Conservation (phyloP, 2,329 filamentous ascomycete species). For the Penicillium sp. region DNA sequence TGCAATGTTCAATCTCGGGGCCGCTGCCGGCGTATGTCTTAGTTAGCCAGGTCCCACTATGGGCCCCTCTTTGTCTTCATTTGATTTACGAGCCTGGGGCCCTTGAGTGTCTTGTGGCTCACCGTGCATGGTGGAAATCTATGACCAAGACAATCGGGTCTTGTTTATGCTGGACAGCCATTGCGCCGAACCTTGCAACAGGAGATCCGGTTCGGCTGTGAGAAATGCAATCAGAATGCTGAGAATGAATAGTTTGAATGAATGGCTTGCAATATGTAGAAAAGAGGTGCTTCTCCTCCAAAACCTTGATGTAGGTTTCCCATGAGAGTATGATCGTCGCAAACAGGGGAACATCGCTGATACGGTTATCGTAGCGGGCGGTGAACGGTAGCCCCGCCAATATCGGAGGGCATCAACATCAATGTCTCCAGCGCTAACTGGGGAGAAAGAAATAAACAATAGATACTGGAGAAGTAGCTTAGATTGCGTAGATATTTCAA, state of each 20-base stretch:
- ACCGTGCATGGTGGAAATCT: conserved; percentile 75
- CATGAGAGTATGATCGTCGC: conserved; percentile 11
- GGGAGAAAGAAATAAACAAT: background rate
- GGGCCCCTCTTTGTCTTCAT: background rate
- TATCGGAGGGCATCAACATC: background rate
- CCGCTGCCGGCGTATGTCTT: conserved; percentile 54
- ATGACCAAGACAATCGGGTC: conserved; percentile 72
- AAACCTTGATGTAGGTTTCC: conserved; percentile 3
- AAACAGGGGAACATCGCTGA: conserved; percentile 17
- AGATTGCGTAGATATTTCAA: background rate
- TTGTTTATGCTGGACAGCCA: conserved; percentile 48
- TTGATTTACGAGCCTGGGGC: background rate
- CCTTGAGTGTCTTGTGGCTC: conserved; percentile 15
- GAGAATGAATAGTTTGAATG: background rate
- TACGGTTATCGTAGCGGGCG: conserved; percentile 24
- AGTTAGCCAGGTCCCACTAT: background rate
- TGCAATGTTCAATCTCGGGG: conserved; percentile 91
- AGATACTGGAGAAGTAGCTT: background rate
- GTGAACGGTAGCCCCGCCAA: conserved; percentile 14
- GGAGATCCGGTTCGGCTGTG: background rate
- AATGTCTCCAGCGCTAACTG: background rate
- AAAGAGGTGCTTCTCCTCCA: conserved; percentile 9
- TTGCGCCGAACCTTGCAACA: conserved; percentile 18
- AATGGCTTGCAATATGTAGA: conserved; percentile 1
- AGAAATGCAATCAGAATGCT: background rate